Base-by-base conservation (phyloP, 192 early-diverging fungal species). In the Umbelopsis vinacea region DNA sequence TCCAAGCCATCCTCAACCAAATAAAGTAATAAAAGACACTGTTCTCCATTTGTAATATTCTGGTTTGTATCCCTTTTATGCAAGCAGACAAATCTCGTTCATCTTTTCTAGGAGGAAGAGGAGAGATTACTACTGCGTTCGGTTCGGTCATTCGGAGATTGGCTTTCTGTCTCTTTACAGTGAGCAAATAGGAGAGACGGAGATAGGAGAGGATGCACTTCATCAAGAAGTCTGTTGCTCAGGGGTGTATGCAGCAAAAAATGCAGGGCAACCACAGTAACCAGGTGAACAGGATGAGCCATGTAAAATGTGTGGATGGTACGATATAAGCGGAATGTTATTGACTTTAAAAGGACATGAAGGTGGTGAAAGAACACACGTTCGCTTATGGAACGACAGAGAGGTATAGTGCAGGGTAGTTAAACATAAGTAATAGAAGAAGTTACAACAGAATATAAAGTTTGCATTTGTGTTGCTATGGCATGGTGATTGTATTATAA, bases 401-500 rank as follows among this genome's bases (percentile, higher is more conserved):
- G 11, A 50, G 48, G 48, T 50, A 50, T 50, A 21, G n/a, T 50
- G 48, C 48, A 50, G 15, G 40, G 5, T 43, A 43, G 40, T 43
- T 43, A 43, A 43, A 43, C 40, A 43, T 43, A 43, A n/a, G 29
- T 29, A 29, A 6, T 43, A 43, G 11, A 43, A 43, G 40, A 43
- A 21, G 48, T 50, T 50, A 50, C 15, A 50, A 21, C 48, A 50
- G 15, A 50, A n/a, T 0, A 50, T 8, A 50, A 50, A 50, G n/a
- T 17, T 50, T 19, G n/a, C 48, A 50, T 6, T 50, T 50, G 0
- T 17, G 10, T 46, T 17, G 46, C 46, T 17, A 29, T 24, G 12
- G 53, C 53, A 54, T 54, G 14, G 33, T 33, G 37, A 29, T 12
- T 10, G 24, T 14, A 45, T 74, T 57, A 77, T 9, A 81, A 33